These are phyloP conservation scores for Moelleriella libera DNA, from an alignment of 2,329 filamentous ascomycete genomes.

Conservation along the genomic window DNA sequence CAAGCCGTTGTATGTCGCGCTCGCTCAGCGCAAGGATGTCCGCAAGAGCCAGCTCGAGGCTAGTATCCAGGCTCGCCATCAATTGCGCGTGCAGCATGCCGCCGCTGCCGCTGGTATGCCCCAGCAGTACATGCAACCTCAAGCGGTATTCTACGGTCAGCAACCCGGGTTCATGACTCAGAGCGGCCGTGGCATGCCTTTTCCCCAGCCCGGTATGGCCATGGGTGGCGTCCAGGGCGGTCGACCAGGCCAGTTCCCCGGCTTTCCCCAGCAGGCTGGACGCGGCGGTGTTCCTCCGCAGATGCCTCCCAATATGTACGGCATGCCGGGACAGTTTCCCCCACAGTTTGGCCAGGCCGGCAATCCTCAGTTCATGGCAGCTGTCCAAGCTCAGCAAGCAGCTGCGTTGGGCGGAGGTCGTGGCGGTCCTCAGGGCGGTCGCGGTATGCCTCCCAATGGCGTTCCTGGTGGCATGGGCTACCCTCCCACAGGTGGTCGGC, in stretches of 20 bases:
- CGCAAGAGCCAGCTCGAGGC: constrained; percentile 98
- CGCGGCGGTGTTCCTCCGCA: constrained; percentile 79
- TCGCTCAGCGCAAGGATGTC: constrained; percentile 98
- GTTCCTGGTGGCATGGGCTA: constrained; percentile 35
- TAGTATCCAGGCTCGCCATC: constrained; percentile 97
- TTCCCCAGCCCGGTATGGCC: constrained; percentile 48
- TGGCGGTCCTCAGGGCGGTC: constrained; percentile 51
- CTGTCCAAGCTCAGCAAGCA: constrained; percentile 60
- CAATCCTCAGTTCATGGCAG: constrained; percentile 66
- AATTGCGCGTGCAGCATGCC: constrained; percentile 95
- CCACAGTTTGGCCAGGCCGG: constrained; percentile 68
- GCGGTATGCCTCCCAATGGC: constrained; percentile 58
- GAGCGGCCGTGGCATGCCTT: constrained; percentile 51
- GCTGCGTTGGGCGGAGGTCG: constrained; percentile 44
- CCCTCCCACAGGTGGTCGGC: constrained; percentile 37
- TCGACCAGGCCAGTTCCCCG: constrained; percentile 76
- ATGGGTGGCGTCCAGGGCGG: constrained; percentile 64
- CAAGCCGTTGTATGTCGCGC: constrained; percentile 95
- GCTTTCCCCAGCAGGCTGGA: constrained; percentile 74
- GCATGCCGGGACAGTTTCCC: constrained; percentile 66
- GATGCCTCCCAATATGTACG: constrained; percentile 78
- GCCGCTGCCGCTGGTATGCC: constrained; percentile 82
- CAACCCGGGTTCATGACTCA: constrained; percentile 56
- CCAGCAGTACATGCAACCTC: constrained; percentile 74
- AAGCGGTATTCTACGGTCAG: constrained; percentile 76